Evolutionary conservation across 2,329 filamentous ascomycete species (phyloP).

Genomic region (Acephala macrosclerotiorum): DNA sequence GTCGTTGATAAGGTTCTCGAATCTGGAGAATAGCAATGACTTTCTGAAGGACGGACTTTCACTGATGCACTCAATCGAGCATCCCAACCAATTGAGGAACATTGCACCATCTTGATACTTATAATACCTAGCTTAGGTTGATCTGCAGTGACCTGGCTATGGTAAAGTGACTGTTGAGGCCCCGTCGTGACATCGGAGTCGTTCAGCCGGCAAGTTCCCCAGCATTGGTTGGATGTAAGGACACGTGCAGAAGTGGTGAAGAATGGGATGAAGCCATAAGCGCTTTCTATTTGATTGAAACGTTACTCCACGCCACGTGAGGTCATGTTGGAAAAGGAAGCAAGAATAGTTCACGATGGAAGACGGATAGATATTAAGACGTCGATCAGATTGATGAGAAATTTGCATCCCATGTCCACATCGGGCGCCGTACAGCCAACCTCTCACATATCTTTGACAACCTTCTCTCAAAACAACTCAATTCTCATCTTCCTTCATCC

Average conservation of each 20-base stretch:
- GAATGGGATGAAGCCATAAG: conserved; percentile 7
- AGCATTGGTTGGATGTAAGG: conserved; percentile 1
- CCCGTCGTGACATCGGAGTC: conserved; percentile 6
- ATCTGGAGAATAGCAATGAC: neutral
- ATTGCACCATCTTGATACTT: conserved; percentile 11
- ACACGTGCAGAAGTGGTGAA: neutral
- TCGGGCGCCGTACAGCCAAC: conserved; percentile 9
- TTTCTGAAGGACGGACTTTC: neutral
- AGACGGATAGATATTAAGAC: neutral
- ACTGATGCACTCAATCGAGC: neutral
- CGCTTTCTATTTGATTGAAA: conserved; percentile 19
- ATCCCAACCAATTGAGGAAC: conserved; percentile 1
- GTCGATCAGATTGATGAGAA: conserved; percentile 11
- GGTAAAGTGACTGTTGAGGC: neutral
- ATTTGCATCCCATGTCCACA: neutral
- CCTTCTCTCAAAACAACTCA: neutral
- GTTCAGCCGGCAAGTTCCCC: conserved; percentile 11
- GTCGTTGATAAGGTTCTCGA: neutral
- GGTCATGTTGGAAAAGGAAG: neutral
- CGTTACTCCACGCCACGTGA: conserved; percentile 20
- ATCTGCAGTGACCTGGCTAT: neutral
- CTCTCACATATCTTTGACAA: neutral
- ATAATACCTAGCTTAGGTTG: neutral
- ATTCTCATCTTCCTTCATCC: neutral
- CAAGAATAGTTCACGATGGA: neutral